These are phyloP conservation scores for Colletotrichum theobromicola DNA, from an alignment of 2,329 filamentous ascomycete species.

Conservation along the genomic window DNA sequence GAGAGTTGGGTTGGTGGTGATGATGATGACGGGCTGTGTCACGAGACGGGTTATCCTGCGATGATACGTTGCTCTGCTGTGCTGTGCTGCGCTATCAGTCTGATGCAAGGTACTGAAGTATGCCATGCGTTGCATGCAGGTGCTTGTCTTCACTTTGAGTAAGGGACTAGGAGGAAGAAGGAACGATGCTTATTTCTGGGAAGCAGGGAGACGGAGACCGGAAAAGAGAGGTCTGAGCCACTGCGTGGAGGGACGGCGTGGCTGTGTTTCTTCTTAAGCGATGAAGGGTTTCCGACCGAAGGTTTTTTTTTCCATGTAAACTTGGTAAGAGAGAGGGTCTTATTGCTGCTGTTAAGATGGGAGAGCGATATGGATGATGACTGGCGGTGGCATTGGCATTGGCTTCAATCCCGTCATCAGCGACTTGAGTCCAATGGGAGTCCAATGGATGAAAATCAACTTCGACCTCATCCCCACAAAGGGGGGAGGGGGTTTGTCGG, in stretches of 20 bases:
- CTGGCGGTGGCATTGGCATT: not conserved
- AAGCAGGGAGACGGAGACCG: not conserved
- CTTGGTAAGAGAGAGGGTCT: not conserved
- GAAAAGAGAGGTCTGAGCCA: not conserved
- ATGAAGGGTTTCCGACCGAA: not conserved
- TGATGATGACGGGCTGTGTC: not conserved
- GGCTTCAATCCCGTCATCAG: not conserved
- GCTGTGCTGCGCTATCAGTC: not conserved
- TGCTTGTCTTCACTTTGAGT: not conserved
- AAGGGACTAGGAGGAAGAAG: not conserved
- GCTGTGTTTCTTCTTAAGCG: not conserved
- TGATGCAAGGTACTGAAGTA: not conserved
- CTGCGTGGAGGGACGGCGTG: not conserved
- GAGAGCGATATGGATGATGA: not conserved
- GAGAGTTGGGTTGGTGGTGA: not conserved
- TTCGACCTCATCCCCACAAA: not conserved
- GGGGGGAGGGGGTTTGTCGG: not conserved
- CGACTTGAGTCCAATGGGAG: not conserved
- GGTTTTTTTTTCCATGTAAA: not conserved
- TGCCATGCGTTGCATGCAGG: not conserved
- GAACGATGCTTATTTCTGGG: not conserved
- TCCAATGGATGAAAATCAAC: not conserved
- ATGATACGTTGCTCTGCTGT: not conserved
- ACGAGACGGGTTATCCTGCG: not conserved
- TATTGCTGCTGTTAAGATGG: not conserved